Base-by-base conservation (phyloP, 148 eudicot genomes). In the Heliosperma pusillum region DNA sequence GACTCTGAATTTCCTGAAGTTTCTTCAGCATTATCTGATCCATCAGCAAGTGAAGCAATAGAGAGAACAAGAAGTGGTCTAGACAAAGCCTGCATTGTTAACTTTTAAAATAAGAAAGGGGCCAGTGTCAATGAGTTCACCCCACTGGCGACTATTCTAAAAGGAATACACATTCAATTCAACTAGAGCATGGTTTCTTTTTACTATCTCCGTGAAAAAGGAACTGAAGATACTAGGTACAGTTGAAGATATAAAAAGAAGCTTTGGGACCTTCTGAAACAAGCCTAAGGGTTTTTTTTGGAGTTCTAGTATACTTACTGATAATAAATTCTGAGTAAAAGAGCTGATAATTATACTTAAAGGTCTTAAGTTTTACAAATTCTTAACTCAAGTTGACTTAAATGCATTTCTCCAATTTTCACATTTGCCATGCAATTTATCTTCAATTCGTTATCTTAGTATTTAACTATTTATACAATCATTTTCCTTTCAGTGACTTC, bases 41-140 rank as follows among this genome's bases (percentile, higher is more conserved):
- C 69, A 79, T 82, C 87, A 69, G 85, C 80, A 66, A 89, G 30
- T 29, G 90, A 82, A 40, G 86, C 84, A 68, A 89, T 72, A 33
- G 90, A 82, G 45, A 89, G 87, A 70, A 80, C 69, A 61, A 89
- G 42, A 72, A 89, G 80, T 65, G 93, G 93, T 76, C 81, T 85
- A 10, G 89, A 89, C 79, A 89, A 77, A 58, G 57, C 78, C 93
- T 89, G 74, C 56, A 83, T 74, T 44, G 66, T 10, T 44, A 45
- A 13, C 55, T 50, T 50, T 50, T 17, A 50, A 15, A 47, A 50
- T 50, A 50, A 50, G 55, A 16, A 0, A 50, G 55, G 55, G 55
- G 55, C 13, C 53, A 47, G 53, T 47, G 53, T 47, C 53, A 16
- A 47, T 47, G 53, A 50, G 17, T 50, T 50, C 55, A 10, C 12